These are phyloP conservation scores for Corymbia calophylla DNA, from an alignment of 441 rosid genomes.

Conservation along the genomic window DNA sequence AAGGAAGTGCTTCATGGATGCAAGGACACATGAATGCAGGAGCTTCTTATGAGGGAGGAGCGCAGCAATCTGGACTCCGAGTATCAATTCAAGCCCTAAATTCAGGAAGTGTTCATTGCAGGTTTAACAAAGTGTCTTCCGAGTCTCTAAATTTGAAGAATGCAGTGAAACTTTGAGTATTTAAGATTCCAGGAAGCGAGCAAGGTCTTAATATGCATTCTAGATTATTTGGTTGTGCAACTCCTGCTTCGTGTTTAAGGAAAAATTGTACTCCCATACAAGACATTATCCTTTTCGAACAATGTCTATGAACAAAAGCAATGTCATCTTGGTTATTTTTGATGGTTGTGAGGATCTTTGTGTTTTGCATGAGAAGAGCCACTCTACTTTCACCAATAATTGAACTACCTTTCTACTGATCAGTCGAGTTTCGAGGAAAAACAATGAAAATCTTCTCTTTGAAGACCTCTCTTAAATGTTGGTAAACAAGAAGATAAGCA, in stretches of 20 bases:
- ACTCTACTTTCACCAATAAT: not conserved
- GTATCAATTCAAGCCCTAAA: not conserved
- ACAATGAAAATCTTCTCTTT: not conserved
- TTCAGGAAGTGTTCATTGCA: not conserved
- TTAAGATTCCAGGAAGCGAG: not conserved
- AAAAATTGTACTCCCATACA: not conserved
- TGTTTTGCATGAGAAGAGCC: not conserved
- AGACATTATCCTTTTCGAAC: not conserved
- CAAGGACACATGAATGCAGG: not conserved
- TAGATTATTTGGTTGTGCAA: not conserved
- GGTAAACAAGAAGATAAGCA: not conserved
- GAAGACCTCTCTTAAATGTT: not conserved
- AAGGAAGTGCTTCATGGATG: not conserved
- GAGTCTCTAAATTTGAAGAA: not conserved
- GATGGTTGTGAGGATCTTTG: not conserved
- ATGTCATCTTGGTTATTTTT: not conserved
- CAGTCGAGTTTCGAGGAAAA: not conserved
- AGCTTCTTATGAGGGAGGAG: not conserved
- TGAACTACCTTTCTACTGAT: not conserved
- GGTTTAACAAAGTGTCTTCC: not conserved
- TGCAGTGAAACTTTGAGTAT: not conserved
- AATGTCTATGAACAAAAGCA: not conserved
- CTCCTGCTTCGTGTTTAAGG: not conserved
- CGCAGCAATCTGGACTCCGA: not conserved
- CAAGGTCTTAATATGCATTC: not conserved